Conservation (phyloP, 306 rosid genomes). For the Lathyrus aphaca region DNA sequence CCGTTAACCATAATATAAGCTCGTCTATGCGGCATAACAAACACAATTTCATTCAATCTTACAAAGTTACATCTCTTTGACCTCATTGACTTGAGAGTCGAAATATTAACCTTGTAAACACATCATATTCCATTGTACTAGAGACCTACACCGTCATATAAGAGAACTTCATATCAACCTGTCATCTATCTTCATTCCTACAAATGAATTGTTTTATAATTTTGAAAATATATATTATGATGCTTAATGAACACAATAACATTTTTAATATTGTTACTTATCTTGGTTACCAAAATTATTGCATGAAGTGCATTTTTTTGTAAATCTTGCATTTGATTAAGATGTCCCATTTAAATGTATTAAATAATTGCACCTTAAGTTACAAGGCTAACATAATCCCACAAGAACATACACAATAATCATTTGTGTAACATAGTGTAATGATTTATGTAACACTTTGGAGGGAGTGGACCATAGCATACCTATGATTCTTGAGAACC, state of each 20-base stretch:
- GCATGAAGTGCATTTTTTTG: neutral
- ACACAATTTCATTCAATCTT: too few species aligned
- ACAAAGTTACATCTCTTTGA: too few species aligned
- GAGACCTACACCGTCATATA: too few species aligned
- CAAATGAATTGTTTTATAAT: too few species aligned
- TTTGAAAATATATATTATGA: neutral
- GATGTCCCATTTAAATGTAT: neutral
- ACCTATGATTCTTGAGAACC: neutral
- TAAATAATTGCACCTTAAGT: neutral
- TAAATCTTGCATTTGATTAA: neutral
- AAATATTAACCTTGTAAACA: too few species aligned
- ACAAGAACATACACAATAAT: neutral
- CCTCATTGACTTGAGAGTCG: too few species aligned
- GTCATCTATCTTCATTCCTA: too few species aligned
- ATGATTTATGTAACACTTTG: conserved; percentile 7
- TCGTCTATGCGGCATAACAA: too few species aligned
- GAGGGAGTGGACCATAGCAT: conserved; percentile 5
- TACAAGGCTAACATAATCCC: conserved; percentile 14
- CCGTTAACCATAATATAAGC: too few species aligned
- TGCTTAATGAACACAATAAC: neutral
- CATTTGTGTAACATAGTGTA: conserved; percentile 4
- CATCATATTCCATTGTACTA: too few species aligned
- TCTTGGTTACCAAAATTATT: neutral
- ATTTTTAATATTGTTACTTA: neutral
- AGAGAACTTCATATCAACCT: too few species aligned